phyloP scores from a whole-genome alignment of 1,139 yeast genomes.

The Saccharomyces hybrid region DNA sequence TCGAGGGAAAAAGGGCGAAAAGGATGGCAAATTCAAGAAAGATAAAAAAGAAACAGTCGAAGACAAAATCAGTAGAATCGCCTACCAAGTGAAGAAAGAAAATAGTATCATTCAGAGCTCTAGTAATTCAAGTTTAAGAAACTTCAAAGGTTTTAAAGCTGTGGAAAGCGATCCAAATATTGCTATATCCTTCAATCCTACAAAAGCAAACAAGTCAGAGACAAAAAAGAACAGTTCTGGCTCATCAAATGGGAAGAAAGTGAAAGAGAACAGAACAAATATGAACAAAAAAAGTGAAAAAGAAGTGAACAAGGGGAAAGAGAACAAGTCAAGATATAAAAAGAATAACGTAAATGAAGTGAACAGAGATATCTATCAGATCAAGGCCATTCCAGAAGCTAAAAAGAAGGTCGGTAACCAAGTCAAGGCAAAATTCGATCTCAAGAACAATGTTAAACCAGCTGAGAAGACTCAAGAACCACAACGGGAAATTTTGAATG shows the following conservation, averaged over 20 bases:
- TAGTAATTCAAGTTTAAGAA: conserved; percentile 24
- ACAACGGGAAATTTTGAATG: not conserved
- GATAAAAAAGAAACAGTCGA: conserved; percentile 14
- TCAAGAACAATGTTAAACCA: not conserved
- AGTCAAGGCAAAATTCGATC: not conserved
- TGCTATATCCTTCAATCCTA: not conserved
- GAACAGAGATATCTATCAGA: not conserved
- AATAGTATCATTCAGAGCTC: conserved; percentile 27
- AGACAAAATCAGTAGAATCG: conserved; percentile 21
- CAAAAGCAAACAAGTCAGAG: not conserved
- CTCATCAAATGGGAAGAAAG: not conserved
- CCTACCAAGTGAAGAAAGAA: conserved; percentile 20
- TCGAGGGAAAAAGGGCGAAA: conserved; percentile 16
- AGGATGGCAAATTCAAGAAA: conserved; percentile 12
- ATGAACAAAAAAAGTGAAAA: not conserved
- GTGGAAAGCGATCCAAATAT: conserved; percentile 1
- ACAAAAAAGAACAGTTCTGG: not conserved
- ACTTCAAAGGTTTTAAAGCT: conserved; percentile 30
- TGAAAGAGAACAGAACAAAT: not conserved
- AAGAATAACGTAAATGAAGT: not conserved
- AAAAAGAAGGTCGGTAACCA: not conserved
- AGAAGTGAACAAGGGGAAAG: not conserved
- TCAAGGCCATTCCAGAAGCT: not conserved
- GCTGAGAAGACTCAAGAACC: not conserved
- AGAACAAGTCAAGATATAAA: not conserved